Base-by-base conservation (phyloP, 257 asterid genomes). In the Dorcoceras hygrometricum region DNA sequence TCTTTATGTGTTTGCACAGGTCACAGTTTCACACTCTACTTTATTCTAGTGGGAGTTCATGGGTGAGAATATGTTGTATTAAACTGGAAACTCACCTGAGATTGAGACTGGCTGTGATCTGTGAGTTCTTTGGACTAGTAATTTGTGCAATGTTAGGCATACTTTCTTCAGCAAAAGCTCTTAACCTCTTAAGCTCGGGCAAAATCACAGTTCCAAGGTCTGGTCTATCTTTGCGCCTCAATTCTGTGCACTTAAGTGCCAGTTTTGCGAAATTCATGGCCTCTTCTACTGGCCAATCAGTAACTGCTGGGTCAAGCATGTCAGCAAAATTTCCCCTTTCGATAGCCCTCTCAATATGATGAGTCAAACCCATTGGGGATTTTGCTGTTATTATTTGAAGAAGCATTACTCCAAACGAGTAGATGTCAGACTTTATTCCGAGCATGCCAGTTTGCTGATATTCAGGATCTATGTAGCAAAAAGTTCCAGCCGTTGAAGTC, bases 31-130 rank as follows among this genome's bases (percentile, higher is more conserved):
- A 65, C 18, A 12, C 9, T 59, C 20, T 59, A 32, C 22, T 4
- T 34, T 26, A 19, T 18, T 16, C 7, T 46, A 46, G 54, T 16
- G 54, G 54, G 54, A 46, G 54, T 54, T 27, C 23, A 50, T 23
- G 4, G 63, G 43, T 12, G 16, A 32, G 32, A 63, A 57, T 29
- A 28, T 58, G 22, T 16, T 66, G 11, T 29, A 46, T n/a, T 23
- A 27, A 57, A 65, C 22, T 39, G 23, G 22, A 54, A 34, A 78
- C 89, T 76, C 70, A 81, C 87, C 56, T 72, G 84, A 74, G 81
- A 77, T 62, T 25, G 68, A 55, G 80, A 71, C 71, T n/a, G 75
- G 65, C 31, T 71, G 60, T 68, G 60, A 32, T 43, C 27, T 20
- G 54, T 24, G 83, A 57, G 58, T 57, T 51, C 46, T 18, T 74